Evolutionary conservation across 2,329 filamentous ascomycete species (phyloP), one percentile per base, ranked within the genome.

Genomic region (Trichoderma harzianum): DNA sequence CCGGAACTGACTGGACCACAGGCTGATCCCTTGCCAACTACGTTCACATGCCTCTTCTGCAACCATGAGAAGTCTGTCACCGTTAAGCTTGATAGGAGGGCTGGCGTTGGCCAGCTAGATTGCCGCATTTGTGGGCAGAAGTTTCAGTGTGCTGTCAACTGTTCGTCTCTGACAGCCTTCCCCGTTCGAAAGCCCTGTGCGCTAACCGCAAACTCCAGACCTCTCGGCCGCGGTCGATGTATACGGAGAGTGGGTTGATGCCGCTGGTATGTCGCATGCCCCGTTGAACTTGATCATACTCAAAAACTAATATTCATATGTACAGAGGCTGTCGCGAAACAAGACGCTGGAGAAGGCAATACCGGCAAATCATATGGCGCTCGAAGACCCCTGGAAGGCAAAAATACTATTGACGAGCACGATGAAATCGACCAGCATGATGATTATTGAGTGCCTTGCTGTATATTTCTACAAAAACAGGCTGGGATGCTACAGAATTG

Each of bases 211-310:
- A 70, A 16, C 39, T 60, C 16, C 63, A 97, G 94, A 97, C 81
- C 90, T 98, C 30, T 97, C 93, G 30, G 93, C 93, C 16, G 89
- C 94, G 0, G 94, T 99, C 61, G 96, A 99, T 80, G 95, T 99
- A 8, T 99, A 99, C 79, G 93, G 93, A 39, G 96, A 98, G 82
- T 99, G 96, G 96, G 93, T 99, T 74, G 96, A 99, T 83, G 96
- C 96, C 74, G 85, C 88, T 74, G 86, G 88, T 89, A 82, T 74
- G 83, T 1, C 39, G 5, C 58, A 26, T 51, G 5, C n/a, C 21
- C 24, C 34, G 10, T 14, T 51, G 5, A n/a, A 28, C 58, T 14
- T 18, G 65, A 24, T 30, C 24, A 21, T 30, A n/a, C 32, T 39
- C 39, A 51, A 26, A 71, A 70, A 74, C 78, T 70, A 76, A 70